These are phyloP conservation scores for Artemisia tridentata DNA, from an alignment of 129 eudicot species.

Conservation along the genomic window DNA sequence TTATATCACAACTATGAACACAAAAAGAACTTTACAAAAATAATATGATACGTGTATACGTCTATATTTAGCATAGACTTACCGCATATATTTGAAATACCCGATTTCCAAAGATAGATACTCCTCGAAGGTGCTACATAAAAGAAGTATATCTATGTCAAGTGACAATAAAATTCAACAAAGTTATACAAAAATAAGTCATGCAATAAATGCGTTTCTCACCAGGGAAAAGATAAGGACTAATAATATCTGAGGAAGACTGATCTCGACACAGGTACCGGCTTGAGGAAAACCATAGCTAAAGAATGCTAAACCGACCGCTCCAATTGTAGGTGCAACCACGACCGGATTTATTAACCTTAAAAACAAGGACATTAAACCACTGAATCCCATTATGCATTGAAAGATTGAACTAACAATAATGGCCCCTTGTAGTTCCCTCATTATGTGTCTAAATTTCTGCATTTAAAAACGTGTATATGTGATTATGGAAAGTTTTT, in stretches of 20 bases:
- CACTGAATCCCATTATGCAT: slow-evolving; percentile 83
- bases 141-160: slow-evolving; percentile 20
- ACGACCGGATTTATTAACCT: slow-evolving; percentile 96
- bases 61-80: slow-evolving; percentile 30
- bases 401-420: slow-evolving; percentile 85
- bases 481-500: slow-evolving; percentile 16
- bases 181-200: slow-evolving; percentile 6
- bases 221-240: slow-evolving; percentile 89
- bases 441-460: slow-evolving; percentile 93
- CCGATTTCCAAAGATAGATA: slow-evolving; percentile 70
- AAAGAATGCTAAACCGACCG: slow-evolving; percentile 88
- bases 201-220: slow-evolving; percentile 24
- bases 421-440: slow-evolving; percentile 93
- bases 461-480: slow-evolving; percentile 31
- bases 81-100: slow-evolving; percentile 89
- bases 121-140: slow-evolving; percentile 76
- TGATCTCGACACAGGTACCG: slow-evolving; percentile 85
- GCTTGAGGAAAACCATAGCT: slow-evolving; percentile 98
- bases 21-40: background rate
- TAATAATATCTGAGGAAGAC: slow-evolving; percentile 82
- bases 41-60: slow-evolving; percentile 3
- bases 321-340: slow-evolving; percentile 87
- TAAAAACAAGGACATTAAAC: slow-evolving; percentile 72
- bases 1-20: background rate
- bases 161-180: background rate